Percentiles rank a stretch among this genome's conserved stretches.
Conservation (phyloP, 108 stramenopile species). For the Skeletonema costatum region DNA sequence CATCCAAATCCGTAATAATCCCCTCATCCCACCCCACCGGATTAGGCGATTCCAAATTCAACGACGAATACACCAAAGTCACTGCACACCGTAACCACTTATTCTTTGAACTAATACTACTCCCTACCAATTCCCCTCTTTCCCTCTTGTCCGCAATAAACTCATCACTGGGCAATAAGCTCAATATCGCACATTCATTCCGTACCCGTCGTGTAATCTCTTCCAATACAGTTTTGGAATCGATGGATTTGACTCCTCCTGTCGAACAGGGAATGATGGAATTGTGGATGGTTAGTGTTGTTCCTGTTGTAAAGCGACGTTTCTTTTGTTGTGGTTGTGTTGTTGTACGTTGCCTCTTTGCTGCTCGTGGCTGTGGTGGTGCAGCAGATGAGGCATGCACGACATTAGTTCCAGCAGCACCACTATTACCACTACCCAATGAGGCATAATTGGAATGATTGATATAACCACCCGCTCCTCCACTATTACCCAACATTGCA, state of each 20-base stretch:
- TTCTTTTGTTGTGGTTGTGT: background rate
- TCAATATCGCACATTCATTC: background rate
- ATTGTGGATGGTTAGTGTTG: background rate
- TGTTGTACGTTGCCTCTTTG: background rate
- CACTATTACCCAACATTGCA: background rate
- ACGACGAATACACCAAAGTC: background rate
- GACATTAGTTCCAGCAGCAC: no score
- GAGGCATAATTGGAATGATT: no score
- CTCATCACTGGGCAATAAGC: background rate
- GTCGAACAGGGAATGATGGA: background rate
- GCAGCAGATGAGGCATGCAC: no score
- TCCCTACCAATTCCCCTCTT: background rate
- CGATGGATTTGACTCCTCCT: background rate
- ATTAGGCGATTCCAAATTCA: conserved; percentile 4
- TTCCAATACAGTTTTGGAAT: background rate
- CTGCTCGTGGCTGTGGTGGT: background rate
- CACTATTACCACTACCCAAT: no score
- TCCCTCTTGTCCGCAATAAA: background rate
- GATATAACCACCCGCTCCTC: no score
- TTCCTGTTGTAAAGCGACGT: background rate
- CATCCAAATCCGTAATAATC: background rate
- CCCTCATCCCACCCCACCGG: background rate
- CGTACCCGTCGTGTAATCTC: background rate
- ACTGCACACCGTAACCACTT: background rate
- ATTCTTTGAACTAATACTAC: background rate